Percentiles rank a stretch among this genome's conserved stretches.
Evolutionary conservation across 1,139 yeast genomes (phyloP).

Genomic region (Protomyces macrosporus): DNA sequence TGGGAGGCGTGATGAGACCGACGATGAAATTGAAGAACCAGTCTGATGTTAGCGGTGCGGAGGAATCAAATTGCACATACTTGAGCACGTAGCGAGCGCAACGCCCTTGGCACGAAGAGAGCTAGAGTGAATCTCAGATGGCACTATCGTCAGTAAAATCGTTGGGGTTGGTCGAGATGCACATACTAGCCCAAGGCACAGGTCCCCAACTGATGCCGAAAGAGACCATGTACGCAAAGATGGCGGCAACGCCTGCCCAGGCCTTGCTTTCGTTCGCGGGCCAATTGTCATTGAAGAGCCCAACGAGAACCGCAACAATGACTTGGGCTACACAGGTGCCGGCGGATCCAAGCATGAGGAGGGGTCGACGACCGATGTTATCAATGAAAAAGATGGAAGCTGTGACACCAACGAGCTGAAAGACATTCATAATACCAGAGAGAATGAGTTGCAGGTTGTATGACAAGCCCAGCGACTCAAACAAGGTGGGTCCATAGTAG

Average conservation of each 20-base stretch:
- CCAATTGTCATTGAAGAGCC: slow-evolving; percentile 18
- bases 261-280: slow-evolving; percentile 14
- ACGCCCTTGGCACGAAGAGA: slow-evolving; percentile 28
- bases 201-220: slow-evolving; percentile 26
- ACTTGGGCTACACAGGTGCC: slow-evolving; percentile 62
- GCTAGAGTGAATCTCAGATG: slow-evolving; percentile 24
- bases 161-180: not conserved
- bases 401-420: slow-evolving; percentile 30
- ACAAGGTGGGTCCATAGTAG: slow-evolving; percentile 65
- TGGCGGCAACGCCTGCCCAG: slow-evolving; percentile 22
- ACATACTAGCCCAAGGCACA: slow-evolving; percentile 25
- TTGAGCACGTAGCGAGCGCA: slow-evolving; percentile 26
- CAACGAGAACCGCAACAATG: slow-evolving; percentile 57
- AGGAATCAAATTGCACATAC: not conserved
- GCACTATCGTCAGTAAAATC: not conserved
- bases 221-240: slow-evolving; percentile 22
- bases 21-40: slow-evolving; percentile 32
- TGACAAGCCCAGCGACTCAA: slow-evolving; percentile 46
- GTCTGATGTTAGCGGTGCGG: not conserved
- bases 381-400: slow-evolving; percentile 48
- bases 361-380: slow-evolving; percentile 62
- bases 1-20: slow-evolving; percentile 26
- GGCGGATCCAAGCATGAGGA: slow-evolving; percentile 57
- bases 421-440: slow-evolving; percentile 32
- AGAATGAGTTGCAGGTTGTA: slow-evolving; percentile 43